Base-by-base conservation (phyloP, 108 stramenopile species). In the Mayamaea pseudoterrestris region DNA sequence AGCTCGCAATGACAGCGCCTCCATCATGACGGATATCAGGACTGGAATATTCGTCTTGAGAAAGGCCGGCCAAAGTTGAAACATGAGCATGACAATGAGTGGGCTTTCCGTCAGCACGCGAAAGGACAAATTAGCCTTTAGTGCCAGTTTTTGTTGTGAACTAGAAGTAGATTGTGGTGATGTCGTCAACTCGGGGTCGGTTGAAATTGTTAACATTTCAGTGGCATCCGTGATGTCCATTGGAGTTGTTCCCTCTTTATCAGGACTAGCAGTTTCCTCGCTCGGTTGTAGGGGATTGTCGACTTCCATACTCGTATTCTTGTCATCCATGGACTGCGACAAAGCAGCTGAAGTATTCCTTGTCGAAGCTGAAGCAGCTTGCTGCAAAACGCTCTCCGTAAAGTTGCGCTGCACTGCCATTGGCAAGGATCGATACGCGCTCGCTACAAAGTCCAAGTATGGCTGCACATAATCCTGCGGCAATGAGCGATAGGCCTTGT, bases 101-200 rank as follows among this genome's bases (percentile, higher is more conserved):
- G 93, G 93, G 48, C 85, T 80, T 68, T 97, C 96, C 5, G 83
- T 79, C 44, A 97, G 41, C 0, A 94, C 85, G 29, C 84, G 69
- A 55, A 82, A 86, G 6, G 93, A 93, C 11, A 64, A 37, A 21
- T 59, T 69, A 2, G 89, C 74, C 41, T 59, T 46, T 1, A 74
- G 54, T 13, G 59, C 51, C 18, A 57, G 42, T 21, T 30, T 53
- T 16, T 63, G 55, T 21, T 22, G 26, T 1, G 56, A 47, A 22
- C 57, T 27, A 1, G 52, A 5, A n/a, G 44, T 27, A 3, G 55
- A 47, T n/a, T n/a, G n/a, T n/a, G n/a, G n/a, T n/a, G n/a, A n/a
- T n/a, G n/a, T n/a, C n/a, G n/a, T n/a, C n/a, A n/a, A n/a, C n/a
- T n/a, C n/a, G n/a, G n/a, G n/a, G n/a, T n/a, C n/a, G n/a, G n/a